Base-by-base conservation (phyloP, 768 basidiomycete species). In the Clitopilus hobsonii region DNA sequence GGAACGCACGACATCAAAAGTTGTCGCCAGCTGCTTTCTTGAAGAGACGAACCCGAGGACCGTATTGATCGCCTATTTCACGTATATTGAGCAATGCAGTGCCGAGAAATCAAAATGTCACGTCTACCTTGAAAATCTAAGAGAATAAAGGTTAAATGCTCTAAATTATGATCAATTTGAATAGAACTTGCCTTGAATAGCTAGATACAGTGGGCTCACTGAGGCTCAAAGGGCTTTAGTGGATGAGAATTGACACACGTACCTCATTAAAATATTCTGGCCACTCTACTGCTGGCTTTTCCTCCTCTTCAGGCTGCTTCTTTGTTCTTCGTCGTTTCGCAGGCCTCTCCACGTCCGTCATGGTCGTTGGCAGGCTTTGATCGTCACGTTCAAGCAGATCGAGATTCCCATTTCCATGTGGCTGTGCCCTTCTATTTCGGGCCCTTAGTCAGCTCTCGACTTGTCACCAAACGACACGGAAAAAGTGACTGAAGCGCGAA, bases 11-110 rank as follows among this genome's bases (percentile, higher is more conserved):
- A 83, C 79, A 5, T 84, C 75, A 62, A 94, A 95, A 0, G 90
- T 94, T 6, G 83, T 85, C 6, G 91, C 88, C 28, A 95, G 68
- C 58, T 89, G 83, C 59, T 90, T 89, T 57, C 90, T 78, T 0
- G 90, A 85, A 2, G 90, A 89, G 32, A 92, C 79, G 63, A 96
- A 96, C 0, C 89, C 92, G 36, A 94, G 79, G 3, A 96, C 90
- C 13, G 92, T 91, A 61, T 94, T 95, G 48, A 95, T 72, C 8
- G 92, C 90, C 90, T 95, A 54, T 16, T 10, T 49, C 13, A 3
- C 26, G 30, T 22, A 25, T 16, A 30, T 38, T 13, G 51, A 53
- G 48, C 16, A 49, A 36, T 11, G 25, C 32, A 49, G 32, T 18
- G 26, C 6, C 14, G 32, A 26, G 48, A 23, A 28, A 49, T n/a